Percentiles rank a stretch among this genome's conserved stretches.
These are phyloP conservation scores for Wickerhamomyces mucosus DNA, from an alignment of 805 yeast species.

Conservation along the genomic window DNA sequence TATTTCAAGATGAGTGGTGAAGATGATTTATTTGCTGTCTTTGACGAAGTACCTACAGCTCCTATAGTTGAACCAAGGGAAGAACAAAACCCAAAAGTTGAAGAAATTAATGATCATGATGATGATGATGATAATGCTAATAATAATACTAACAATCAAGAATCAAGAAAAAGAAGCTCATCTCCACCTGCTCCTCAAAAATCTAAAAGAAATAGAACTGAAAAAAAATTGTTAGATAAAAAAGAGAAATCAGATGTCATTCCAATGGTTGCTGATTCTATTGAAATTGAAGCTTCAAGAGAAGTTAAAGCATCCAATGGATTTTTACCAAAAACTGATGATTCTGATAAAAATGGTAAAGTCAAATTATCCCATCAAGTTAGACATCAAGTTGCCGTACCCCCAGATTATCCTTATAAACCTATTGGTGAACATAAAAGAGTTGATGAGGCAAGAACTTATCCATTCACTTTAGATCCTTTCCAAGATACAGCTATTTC, in stretches of 20 bases:
- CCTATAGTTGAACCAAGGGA: conserved; percentile 13
- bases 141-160: too few relatives aligned
- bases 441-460: conserved; percentile 69
- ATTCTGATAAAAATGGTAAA: conserved; percentile 28
- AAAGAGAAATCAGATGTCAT: conserved; percentile 38
- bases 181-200: not conserved
- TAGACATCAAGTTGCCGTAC: conserved; percentile 95
- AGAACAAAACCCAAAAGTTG: conserved; percentile 5
- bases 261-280: conserved; percentile 77
- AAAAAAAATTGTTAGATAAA: conserved; percentile 23
- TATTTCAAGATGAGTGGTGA: conserved; percentile 7
- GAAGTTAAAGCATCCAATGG: conserved; percentile 83
- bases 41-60: conserved; percentile 42
- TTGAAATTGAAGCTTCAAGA: conserved; percentile 83
- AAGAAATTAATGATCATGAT: conserved; percentile 6
- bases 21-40: conserved; percentile 56
- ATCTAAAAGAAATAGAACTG: conserved; percentile 17
- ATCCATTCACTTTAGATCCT: conserved; percentile 91
- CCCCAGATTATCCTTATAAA: conserved; percentile 78
- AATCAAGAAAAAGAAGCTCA: conserved; percentile 7
- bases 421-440: conserved; percentile 88
- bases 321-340: conserved; percentile 32
- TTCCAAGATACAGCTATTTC: conserved; percentile 96
- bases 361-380: conserved; percentile 85
- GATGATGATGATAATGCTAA: conserved; percentile 17